phyloP scores from a whole-genome alignment of 768 basidiomycete genomes.

The Russula ochroleuca region DNA sequence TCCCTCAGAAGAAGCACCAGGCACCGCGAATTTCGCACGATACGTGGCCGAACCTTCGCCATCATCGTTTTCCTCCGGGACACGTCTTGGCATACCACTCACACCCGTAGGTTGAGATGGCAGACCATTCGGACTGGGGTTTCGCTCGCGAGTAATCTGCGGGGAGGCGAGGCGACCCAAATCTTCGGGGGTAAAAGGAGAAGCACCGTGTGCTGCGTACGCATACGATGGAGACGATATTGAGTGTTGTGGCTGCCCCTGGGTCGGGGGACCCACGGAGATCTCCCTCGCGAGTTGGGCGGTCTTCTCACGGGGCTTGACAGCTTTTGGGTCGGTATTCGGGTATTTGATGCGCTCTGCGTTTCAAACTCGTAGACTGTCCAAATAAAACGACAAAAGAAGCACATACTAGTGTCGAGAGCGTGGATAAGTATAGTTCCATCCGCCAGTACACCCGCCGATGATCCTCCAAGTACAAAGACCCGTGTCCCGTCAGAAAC shows the following conservation, averaged over 20 bases:
- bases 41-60: constrained; percentile 56
- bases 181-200: constrained; percentile 36
- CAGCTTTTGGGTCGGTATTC: constrained; percentile 49
- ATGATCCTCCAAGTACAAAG: constrained; percentile 91
- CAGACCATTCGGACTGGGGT: constrained; percentile 40
- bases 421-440: constrained; percentile 80
- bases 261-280: constrained; percentile 35
- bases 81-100: constrained; percentile 35
- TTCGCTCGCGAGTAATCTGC: neutral
- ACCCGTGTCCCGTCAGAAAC: constrained; percentile 84
- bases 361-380: neutral
- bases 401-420: constrained; percentile 83
- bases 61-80: constrained; percentile 48
- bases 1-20: constrained; percentile 62
- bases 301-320: constrained; percentile 36
- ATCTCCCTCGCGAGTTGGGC: constrained; percentile 41
- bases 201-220: constrained; percentile 53
- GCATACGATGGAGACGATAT: constrained; percentile 40
- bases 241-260: constrained; percentile 7
- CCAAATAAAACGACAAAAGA: neutral
- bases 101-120: constrained; percentile 35
- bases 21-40: constrained; percentile 55
- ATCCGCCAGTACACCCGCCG: constrained; percentile 64
- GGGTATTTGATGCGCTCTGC: constrained; percentile 89
- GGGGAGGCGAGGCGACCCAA: constrained; percentile 24